Conservation (phyloP, 2,329 filamentous ascomycete genomes). For the Rugonectria rugulosa region DNA sequence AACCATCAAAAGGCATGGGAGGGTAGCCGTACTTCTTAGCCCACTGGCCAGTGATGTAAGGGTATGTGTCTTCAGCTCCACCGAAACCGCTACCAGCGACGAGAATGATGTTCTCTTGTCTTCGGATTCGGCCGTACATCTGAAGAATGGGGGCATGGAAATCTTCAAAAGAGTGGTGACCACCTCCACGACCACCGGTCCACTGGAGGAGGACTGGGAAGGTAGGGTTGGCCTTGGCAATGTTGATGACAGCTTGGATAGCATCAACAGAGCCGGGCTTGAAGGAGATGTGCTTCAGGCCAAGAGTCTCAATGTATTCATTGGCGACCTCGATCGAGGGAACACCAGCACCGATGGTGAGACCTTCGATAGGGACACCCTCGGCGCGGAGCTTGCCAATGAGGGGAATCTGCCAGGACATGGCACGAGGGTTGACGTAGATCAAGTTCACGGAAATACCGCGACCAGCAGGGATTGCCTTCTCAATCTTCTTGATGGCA, state of each 20-base stretch:
- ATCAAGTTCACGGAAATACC: constrained; percentile 92
- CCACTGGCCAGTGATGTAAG: constrained; percentile 90
- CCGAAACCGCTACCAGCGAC: constrained; percentile 93
- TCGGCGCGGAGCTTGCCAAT: constrained; percentile 81
- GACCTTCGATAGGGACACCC: constrained; percentile 88
- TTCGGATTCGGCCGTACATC: constrained; percentile 89
- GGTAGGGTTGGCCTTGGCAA: constrained; percentile 90
- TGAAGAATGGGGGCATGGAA: constrained; percentile 91
- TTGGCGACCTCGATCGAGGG: constrained; percentile 92
- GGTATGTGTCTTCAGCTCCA: constrained; percentile 88
- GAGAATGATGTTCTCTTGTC: constrained; percentile 85
- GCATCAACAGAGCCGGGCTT: constrained; percentile 91
- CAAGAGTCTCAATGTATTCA: constrained; percentile 92
- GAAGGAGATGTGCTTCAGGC: constrained; percentile 92
- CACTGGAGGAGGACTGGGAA: constrained; percentile 95
- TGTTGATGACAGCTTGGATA: constrained; percentile 89
- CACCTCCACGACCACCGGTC: constrained; percentile 93
- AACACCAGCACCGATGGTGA: constrained; percentile 92
- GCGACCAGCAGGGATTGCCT: constrained; percentile 81
- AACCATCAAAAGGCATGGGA: constrained; percentile 93
- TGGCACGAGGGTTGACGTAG: constrained; percentile 87
- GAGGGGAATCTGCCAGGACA: constrained; percentile 92
- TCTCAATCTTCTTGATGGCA: constrained; percentile 85
- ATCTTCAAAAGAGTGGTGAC: constrained; percentile 94
- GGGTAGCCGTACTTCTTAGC: constrained; percentile 87